Conservation (phyloP, 495 filamentous ascomycete genomes). For the Neurospora tetrasperma region DNA sequence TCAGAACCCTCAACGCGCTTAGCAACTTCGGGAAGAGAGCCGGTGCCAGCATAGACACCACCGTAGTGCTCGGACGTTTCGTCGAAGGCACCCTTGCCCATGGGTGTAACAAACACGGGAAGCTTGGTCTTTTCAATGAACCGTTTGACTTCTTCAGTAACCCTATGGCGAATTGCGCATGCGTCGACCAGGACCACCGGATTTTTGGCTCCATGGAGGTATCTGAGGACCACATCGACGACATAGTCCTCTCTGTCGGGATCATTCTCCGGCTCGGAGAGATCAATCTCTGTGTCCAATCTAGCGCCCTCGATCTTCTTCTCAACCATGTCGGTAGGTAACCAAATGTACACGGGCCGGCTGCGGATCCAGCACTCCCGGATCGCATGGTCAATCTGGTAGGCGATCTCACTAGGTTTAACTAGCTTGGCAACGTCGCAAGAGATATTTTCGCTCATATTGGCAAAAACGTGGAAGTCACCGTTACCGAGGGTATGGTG, state of each 20-base stretch:
- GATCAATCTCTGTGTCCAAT: conserved; percentile 56
- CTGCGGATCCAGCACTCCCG: conserved; percentile 66
- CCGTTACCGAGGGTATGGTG: conserved; percentile 94
- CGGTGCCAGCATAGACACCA: conserved; percentile 79
- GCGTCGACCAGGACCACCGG: conserved; percentile 83
- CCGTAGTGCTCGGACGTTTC: conserved; percentile 68
- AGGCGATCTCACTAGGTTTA: conserved; percentile 55
- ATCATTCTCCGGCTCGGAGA: conserved; percentile 54
- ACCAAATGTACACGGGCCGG: conserved; percentile 72
- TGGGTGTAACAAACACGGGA: conserved; percentile 79
- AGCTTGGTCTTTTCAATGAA: conserved; percentile 68
- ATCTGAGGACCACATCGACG: conserved; percentile 67
- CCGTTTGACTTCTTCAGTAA: conserved; percentile 63
- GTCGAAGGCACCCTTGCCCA: conserved; percentile 84
- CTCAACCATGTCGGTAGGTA: conserved; percentile 78
- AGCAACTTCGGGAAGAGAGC: conserved; percentile 58
- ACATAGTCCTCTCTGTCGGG: conserved; percentile 72
- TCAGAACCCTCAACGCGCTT: conserved; percentile 72
- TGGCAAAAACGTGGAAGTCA: conserved; percentile 73
- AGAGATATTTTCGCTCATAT: conserved; percentile 66
- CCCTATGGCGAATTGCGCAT: conserved; percentile 76
- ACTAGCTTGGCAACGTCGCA: conserved; percentile 59
- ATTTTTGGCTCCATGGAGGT: conserved; percentile 62
- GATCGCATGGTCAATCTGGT: conserved; percentile 70
- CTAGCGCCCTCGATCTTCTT: conserved; percentile 67